phyloP scores from a whole-genome alignment of 768 basidiomycete genomes.

The Mrakia frigida region DNA sequence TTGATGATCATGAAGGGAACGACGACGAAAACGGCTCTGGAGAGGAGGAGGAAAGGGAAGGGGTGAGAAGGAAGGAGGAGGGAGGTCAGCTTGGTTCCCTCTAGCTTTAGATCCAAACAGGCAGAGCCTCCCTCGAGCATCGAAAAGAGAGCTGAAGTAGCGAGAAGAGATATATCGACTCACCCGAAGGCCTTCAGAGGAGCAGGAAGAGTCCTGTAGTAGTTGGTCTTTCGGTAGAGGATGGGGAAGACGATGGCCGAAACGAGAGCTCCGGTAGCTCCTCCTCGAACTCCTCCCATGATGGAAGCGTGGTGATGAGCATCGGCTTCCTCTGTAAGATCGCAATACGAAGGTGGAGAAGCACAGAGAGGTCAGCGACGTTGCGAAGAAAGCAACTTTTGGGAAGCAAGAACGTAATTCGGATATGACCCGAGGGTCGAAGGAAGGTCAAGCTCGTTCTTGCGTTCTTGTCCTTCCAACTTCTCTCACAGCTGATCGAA shows the following conservation, averaged over 20 bases:
- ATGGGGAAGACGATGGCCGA: slow-evolving; percentile 13
- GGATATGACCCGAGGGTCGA: neutral
- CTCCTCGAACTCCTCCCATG: slow-evolving; percentile 14
- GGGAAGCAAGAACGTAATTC: neutral
- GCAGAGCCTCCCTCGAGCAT: too few relatives aligned
- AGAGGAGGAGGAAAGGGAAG: neutral
- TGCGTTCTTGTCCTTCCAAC: neutral
- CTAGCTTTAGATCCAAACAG: too few relatives aligned
- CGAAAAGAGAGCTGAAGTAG: too few relatives aligned
- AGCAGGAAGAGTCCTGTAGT: slow-evolving; percentile 8
- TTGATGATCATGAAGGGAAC: slow-evolving; percentile 10
- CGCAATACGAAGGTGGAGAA: neutral
- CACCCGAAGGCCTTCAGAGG: slow-evolving; percentile 19
- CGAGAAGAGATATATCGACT: neutral
- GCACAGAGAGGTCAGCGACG: neutral
- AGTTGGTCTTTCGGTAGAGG: neutral
- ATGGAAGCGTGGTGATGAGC: slow-evolving; percentile 12
- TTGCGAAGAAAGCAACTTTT: neutral
- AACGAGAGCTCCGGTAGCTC: neutral
- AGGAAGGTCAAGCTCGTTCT: neutral
- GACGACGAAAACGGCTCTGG: neutral
- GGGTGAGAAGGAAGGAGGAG: neutral
- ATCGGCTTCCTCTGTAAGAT: slow-evolving; percentile 11
- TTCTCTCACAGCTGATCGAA: neutral
- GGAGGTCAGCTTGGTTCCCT: neutral